Evolutionary conservation across 257 asterid species (phyloP), one percentile per base, ranked within the genome.

Genomic region (Solanum arcanum): DNA sequence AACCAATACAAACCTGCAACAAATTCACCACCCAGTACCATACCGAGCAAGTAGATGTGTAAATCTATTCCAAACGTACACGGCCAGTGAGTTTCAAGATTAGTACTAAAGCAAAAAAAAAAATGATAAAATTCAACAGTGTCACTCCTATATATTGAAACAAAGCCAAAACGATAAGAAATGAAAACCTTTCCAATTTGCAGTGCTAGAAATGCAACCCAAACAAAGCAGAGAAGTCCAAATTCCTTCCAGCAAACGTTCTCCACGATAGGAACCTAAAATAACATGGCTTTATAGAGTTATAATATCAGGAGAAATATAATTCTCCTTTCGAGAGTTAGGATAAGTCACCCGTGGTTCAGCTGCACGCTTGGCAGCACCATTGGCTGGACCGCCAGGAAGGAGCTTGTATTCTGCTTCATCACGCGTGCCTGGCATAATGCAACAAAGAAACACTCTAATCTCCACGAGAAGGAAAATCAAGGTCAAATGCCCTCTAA

Each of bases 211-310:
- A 93, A 97, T 21, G 95, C 91, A 41, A 95, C 13, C 99, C 99
- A 97, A 42, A 95, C 99, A 20, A 95, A 92, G 84, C 49, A 37
- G 78, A 97, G 98, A 88, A 97, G 98, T 91, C 98, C 96, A 29
- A 92, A 91, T 87, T 97, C 98, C 92, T 94, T 97, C 99, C 98
- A 97, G 87, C 92, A 89, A 74, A 97, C 98, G 90, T 97, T 97
- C 89, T 95, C 94, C 83, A 97, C 72, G 81, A 97, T 76, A 81
- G 96, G 82, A 42, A 93, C 96, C 99, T 97, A 74, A 85, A 80
- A 15, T 80, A 23, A 18, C 27, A 47, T 49, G 84, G 41, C 20
- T 60, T 78, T 86, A 86, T 83, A 86, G 80, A 77, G 59, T 39
- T 59, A 21, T 31, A 52, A 80, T 85, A 9, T 86, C 76, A 20